phyloP scores from a whole-genome alignment of 176 grass and related monocot species.

The Hsuehochloa calcarea region DNA sequence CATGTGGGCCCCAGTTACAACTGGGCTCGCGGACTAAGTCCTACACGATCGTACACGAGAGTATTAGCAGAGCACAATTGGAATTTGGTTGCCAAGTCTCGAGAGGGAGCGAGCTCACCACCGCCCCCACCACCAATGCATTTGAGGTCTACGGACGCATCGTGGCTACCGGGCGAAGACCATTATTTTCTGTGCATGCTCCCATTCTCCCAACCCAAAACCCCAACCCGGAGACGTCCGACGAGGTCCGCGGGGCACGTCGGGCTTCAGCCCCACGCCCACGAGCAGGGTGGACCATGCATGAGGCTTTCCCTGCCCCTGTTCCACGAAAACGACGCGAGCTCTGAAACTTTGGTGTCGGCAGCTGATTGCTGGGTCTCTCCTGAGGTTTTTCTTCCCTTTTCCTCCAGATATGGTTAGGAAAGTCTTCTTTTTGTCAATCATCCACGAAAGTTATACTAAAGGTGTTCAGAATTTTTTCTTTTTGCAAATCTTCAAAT shows the following conservation, averaged over 20 bases:
- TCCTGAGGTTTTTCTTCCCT: neutral
- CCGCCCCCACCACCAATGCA: neutral
- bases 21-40: too few relatives aligned
- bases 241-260: neutral
- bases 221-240: neutral
- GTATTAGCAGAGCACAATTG: too few relatives aligned
- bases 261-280: neutral
- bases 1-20: too few relatives aligned
- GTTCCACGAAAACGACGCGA: conserved; percentile 8
- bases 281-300: conserved; percentile 12
- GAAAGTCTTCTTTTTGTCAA: neutral
- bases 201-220: neutral
- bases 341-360: neutral
- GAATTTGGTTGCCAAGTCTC: too few relatives aligned
- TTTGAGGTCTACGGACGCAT: neutral
- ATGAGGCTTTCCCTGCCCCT: neutral
- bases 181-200: neutral
- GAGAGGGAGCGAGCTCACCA: too few relatives aligned
- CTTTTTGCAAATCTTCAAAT: too few relatives aligned
- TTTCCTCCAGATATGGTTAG: neutral
- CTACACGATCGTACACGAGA: too few relatives aligned
- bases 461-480: too few relatives aligned
- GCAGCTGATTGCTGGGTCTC: neutral
- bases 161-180: neutral
- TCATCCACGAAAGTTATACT: neutral